These are phyloP conservation scores for Ilyonectria destructans DNA, from an alignment of 2,329 filamentous ascomycete species.

Conservation along the genomic window DNA sequence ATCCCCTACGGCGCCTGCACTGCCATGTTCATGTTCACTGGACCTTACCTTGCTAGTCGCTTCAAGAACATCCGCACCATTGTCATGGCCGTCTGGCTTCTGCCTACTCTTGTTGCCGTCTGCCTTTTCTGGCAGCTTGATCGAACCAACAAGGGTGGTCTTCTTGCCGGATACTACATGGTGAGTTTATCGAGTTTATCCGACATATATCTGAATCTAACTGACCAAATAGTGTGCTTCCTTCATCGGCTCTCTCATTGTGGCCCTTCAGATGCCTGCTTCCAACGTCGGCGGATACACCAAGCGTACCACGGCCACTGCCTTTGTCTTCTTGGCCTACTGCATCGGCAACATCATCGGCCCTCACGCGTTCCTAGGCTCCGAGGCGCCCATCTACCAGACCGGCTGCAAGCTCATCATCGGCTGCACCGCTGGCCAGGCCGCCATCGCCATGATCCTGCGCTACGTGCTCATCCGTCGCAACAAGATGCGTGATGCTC, in stretches of 20 bases:
- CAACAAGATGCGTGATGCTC: conserved; percentile 44
- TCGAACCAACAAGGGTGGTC: conserved; percentile 60
- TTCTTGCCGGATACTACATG: conserved; percentile 69
- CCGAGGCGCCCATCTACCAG: conserved; percentile 65
- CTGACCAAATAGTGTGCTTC: conserved; percentile 51
- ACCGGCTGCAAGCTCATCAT: conserved; percentile 65
- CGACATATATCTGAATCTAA: fast-evolving
- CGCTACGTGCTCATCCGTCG: conserved; percentile 46
- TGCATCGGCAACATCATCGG: conserved; percentile 54
- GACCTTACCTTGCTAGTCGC: conserved; percentile 67
- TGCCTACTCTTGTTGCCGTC: conserved; percentile 67
- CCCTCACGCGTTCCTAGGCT: conserved; percentile 59
- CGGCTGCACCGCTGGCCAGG: conserved; percentile 45
- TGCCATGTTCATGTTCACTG: conserved; percentile 68
- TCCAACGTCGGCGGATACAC: conserved; percentile 66
- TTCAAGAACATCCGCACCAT: conserved; percentile 66
- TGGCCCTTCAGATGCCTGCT: conserved; percentile 69
- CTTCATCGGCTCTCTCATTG: conserved; percentile 69
- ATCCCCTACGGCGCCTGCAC: conserved; percentile 71
- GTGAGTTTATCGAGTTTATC: conserved; percentile 26
- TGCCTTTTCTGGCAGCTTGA: conserved; percentile 67
- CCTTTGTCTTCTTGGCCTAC: conserved; percentile 65
- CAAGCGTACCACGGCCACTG: conserved; percentile 63
- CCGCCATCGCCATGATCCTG: conserved; percentile 36
- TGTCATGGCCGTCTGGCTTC: conserved; percentile 67